These are phyloP conservation scores for Podospora fimiseda DNA, from an alignment of 495 filamentous ascomycete genomes.

Conservation along the genomic window DNA sequence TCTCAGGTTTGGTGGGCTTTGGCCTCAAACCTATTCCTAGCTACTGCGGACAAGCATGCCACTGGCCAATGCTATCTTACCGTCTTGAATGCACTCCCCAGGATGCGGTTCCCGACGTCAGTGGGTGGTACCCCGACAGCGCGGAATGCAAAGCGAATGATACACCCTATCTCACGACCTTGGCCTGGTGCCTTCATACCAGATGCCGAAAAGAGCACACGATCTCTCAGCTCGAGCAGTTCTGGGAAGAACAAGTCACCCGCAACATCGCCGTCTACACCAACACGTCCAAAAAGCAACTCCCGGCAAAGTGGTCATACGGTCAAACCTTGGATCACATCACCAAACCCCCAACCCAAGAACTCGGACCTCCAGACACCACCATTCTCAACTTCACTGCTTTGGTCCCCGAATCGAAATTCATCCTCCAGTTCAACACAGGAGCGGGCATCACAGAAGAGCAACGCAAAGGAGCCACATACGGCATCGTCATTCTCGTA, in stretches of 20 bases:
- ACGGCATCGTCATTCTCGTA: constrained; percentile 6
- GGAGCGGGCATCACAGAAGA: background rate
- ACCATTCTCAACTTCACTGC: background rate
- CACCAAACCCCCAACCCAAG: background rate
- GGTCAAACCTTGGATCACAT: background rate
- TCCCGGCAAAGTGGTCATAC: background rate
- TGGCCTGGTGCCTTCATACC: background rate
- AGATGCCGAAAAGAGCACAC: background rate
- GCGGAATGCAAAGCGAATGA: background rate
- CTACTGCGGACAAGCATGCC: constrained; percentile 2
- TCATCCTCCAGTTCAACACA: background rate
- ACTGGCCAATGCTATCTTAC: background rate
- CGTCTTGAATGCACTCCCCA: background rate
- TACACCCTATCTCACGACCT: background rate
- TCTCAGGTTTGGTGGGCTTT: constrained; percentile 3
- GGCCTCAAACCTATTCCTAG: constrained; percentile 1
- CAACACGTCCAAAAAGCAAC: too few species aligned
- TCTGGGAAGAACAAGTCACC: background rate
- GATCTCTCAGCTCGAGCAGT: background rate
- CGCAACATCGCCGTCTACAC: too few species aligned
- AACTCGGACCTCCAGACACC: background rate
- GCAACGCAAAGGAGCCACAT: background rate
- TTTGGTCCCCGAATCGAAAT: background rate
- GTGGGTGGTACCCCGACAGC: too few species aligned
- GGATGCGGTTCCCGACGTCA: too few species aligned